Percentiles rank a stretch among this genome's conserved stretches.
Conservation (phyloP, 108 stramenopile genomes). For the Nitzschia sp. region DNA sequence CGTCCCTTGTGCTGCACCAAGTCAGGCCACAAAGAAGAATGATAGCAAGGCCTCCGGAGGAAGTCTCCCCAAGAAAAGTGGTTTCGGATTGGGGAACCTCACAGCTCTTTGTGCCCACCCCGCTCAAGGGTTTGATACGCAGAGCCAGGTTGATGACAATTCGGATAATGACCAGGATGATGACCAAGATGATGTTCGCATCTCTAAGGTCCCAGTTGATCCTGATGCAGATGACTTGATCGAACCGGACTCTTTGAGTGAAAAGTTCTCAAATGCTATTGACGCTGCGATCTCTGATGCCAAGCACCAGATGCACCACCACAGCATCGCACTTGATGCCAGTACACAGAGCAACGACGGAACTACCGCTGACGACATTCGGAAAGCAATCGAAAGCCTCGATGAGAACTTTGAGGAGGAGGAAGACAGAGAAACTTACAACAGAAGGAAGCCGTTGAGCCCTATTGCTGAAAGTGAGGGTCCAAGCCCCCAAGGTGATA, state of each 20-base stretch:
- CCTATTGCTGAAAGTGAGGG: background rate
- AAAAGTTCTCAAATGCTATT: conserved; percentile 4
- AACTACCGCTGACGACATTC: background rate
- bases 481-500: background rate
- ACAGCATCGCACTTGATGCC: background rate
- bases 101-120: background rate
- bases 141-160: background rate
- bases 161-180: background rate
- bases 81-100: background rate
- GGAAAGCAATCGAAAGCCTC: background rate
- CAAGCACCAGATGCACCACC: background rate
- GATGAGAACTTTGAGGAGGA: conserved; percentile 8
- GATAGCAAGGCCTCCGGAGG: background rate
- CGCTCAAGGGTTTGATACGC: background rate
- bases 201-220: background rate
- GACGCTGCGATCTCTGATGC: conserved; percentile 16
- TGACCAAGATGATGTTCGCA: background rate
- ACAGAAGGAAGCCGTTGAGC: background rate
- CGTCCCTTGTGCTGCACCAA: background rate
- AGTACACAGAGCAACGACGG: background rate
- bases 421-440: background rate
- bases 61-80: background rate
- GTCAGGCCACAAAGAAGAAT: background rate
- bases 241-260: conserved; percentile 1
- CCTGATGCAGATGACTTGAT: background rate